Percentiles rank a stretch among this genome's conserved stretches.
Evolutionary conservation across 2,329 filamentous ascomycete genomes (phyloP).

Genomic region (Parastagonospora avenae): DNA sequence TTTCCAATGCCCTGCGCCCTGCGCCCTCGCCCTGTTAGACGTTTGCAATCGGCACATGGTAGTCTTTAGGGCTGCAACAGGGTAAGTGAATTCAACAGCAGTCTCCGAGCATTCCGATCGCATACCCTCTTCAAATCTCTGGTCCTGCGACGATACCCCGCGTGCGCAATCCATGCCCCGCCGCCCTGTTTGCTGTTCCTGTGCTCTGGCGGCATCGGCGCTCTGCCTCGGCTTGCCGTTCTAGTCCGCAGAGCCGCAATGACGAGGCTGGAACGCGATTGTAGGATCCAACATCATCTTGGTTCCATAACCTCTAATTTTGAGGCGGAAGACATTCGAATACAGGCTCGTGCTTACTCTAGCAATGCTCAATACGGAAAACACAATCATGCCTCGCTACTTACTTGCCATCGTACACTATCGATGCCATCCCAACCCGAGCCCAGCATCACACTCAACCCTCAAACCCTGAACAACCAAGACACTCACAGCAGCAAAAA

Average conservation of each 20-base stretch:
- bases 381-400: too few relatives aligned
- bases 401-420: too few relatives aligned
- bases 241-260: neutral
- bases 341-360: too few relatives aligned
- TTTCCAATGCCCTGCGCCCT: neutral
- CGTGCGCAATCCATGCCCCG: conserved; percentile 11
- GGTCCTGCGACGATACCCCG: neutral
- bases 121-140: neutral
- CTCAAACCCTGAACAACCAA: too few relatives aligned
- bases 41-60: neutral
- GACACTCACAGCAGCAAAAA: neutral
- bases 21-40: conserved; percentile 7
- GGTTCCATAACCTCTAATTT: too few relatives aligned
- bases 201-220: conserved; percentile 12
- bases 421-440: too few relatives aligned
- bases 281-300: too few relatives aligned
- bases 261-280: neutral
- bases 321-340: too few relatives aligned
- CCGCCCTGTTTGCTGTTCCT: conserved; percentile 14
- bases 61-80: neutral
- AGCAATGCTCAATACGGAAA: too few relatives aligned
- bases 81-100: neutral
- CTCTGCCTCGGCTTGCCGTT: neutral
- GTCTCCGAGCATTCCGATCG: neutral
- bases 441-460: too few relatives aligned